Evolutionary conservation across 2,329 filamentous ascomycete genomes (phyloP).

Genomic region (Rugonectria rugulosa): DNA sequence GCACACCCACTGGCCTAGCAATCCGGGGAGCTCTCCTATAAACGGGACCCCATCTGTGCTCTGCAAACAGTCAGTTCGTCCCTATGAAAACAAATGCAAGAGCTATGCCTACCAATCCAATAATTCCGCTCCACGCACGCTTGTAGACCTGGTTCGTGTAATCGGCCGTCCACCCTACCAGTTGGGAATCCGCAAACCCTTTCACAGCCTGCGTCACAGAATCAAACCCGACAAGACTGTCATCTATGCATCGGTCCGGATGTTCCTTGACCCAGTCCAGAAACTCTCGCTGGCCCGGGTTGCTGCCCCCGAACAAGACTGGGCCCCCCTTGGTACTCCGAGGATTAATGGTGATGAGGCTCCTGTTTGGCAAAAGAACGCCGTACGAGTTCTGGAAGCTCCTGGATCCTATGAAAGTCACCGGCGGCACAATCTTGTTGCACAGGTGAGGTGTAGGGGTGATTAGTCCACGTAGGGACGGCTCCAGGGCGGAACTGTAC

Average conservation of each 20-base stretch:
- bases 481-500: constrained; percentile 20
- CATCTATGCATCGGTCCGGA: constrained; percentile 13
- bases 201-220: constrained; percentile 14
- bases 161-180: constrained; percentile 11
- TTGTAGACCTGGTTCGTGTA: background rate
- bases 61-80: background rate
- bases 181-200: constrained; percentile 15
- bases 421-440: constrained; percentile 10
- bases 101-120: constrained; percentile 6
- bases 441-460: constrained; percentile 22
- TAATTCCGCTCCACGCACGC: constrained; percentile 18
- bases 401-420: background rate
- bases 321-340: background rate
- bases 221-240: constrained; percentile 9
- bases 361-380: constrained; percentile 10
- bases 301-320: constrained; percentile 18
- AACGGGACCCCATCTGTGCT: constrained; percentile 22
- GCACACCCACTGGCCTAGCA: constrained; percentile 23
- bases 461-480: constrained; percentile 19
- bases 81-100: too few species aligned
- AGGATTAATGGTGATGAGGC: constrained; percentile 17
- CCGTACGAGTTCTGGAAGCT: constrained; percentile 21
- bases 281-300: constrained; percentile 18
- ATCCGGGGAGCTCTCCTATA: constrained; percentile 16
- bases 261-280: constrained; percentile 8